A percentile compares a stretch with the other conserved stretches of the same genome.
Conservation (phyloP, 352 stramenopile genomes). For the Peronospora tabacina region DNA sequence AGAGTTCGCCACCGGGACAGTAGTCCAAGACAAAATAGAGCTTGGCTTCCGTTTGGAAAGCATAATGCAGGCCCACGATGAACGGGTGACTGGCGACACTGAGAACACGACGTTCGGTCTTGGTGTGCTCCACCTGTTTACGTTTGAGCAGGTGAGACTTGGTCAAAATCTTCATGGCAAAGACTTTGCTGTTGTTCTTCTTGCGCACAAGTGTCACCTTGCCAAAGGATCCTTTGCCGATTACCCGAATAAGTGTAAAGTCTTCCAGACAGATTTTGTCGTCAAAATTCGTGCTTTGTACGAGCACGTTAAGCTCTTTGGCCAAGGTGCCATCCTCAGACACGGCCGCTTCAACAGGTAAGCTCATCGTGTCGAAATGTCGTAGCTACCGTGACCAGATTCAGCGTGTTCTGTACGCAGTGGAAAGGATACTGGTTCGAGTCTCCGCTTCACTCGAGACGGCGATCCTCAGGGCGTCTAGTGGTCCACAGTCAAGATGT, state of each 20-base stretch:
- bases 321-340: conserved; percentile 30
- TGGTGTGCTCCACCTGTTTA: conserved; percentile 95
- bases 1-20: conserved; percentile 95
- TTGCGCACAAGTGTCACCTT: conserved; percentile 87
- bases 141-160: conserved; percentile 91
- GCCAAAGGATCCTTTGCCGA: conserved; percentile 85
- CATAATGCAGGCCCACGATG: conserved; percentile 96
- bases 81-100: conserved; percentile 94
- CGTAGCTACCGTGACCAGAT: not conserved
- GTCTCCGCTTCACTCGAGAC: conserved; percentile 13
- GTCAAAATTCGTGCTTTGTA: conserved; percentile 70
- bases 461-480: conserved; percentile 7
- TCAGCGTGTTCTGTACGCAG: conserved; percentile 11
- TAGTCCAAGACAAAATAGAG: conserved; percentile 98
- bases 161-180: conserved; percentile 87
- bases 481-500: conserved; percentile 5
- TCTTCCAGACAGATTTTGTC: conserved; percentile 87
- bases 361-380: conserved; percentile 43
- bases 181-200: conserved; percentile 87
- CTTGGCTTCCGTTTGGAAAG: conserved; percentile 96
- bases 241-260: conserved; percentile 85
- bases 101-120: conserved; percentile 94
- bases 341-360: conserved; percentile 30
- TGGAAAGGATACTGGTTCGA: conserved; percentile 13
- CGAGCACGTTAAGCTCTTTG: conserved; percentile 60